Conservation (phyloP, 371 early-diverging fungal species). For the Mortierella sp. region DNA sequence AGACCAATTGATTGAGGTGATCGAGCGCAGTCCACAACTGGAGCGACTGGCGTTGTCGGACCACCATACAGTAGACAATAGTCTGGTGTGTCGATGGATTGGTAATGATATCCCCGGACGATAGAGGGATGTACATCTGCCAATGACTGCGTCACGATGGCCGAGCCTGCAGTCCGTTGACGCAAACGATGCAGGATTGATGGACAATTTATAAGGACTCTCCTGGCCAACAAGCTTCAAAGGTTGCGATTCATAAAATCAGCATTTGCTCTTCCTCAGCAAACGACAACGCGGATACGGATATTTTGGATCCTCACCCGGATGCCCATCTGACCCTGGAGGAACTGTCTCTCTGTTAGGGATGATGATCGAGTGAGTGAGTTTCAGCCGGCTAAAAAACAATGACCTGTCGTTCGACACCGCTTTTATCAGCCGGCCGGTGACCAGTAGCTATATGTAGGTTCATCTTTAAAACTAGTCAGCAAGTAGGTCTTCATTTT, state of each 20-base stretch:
- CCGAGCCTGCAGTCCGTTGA: neutral
- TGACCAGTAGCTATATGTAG: no score
- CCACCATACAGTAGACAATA: neutral
- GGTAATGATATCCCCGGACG: neutral
- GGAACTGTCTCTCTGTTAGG: neutral
- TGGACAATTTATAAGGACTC: slow-evolving; percentile 2
- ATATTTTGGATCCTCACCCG: neutral
- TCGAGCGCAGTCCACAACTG: slow-evolving; percentile 11
- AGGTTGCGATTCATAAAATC: no score
- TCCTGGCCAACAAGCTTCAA: slow-evolving; percentile 5
- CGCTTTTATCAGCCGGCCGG: no score
- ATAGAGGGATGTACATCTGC: neutral
- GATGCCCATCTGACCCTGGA: neutral
- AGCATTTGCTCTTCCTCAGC: neutral
- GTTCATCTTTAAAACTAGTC: no score
- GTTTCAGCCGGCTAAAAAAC: no score
- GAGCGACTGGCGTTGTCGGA: neutral
- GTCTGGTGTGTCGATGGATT: slow-evolving; percentile 4
- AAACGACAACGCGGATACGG: no score
- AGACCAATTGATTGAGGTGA: neutral
- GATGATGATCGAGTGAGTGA: no score
- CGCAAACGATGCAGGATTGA: neutral
- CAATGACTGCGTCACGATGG: slow-evolving; percentile 1
- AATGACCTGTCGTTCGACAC: no score
- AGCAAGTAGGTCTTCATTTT: no score